Evolutionary conservation across 306 rosid genomes (phyloP), one percentile per base, ranked within the genome.

Genomic region (Vachellia collinsii): DNA sequence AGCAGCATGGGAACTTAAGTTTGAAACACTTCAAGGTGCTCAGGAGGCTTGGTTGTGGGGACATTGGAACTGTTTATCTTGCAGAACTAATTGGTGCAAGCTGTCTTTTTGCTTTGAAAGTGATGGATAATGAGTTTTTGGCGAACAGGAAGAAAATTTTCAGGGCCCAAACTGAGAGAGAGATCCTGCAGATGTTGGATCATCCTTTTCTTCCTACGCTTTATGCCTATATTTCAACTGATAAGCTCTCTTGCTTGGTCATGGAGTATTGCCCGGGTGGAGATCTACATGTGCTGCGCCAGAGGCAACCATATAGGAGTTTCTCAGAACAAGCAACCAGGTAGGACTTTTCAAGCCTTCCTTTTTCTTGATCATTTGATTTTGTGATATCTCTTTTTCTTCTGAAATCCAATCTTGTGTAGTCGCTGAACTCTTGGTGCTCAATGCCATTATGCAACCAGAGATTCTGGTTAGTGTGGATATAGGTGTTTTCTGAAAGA

Each of bases 201-300:
- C 99, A 95, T 86, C 99, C 99, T 3, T 95, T 95, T 85, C 98
- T 95, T 63, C 99, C 99, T 23, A 29, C 34, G 0, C 86, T 95
- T 13, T 95, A 90, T 85, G 86, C 93, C 16, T 92, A 93, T 82
- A 85, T 92, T 70, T 85, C 84, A 58, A 86, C 99, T 6, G 94
- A 93, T 80, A 93, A 91, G 83, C 92, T 89, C 76, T 89, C 96
- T 46, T 95, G 97, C 90, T 89, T 95, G 87, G 98, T 93, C 54
- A 95, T 91, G 91, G 98, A 95, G 87, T 88, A 93, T 77, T 93
- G 99, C 87, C 98, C 97, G 0, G 98, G 96, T 6, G 99, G 99
- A 56, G 98, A 95, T 88, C 85, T 95, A 79, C 99, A 95, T 70
- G 98, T 95, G 37, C 89, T 93, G 82, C 92, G 97, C 77, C 99